Conservation (phyloP, 1,284 basidiomycete species). For the Ceratobasidium sp. region DNA sequence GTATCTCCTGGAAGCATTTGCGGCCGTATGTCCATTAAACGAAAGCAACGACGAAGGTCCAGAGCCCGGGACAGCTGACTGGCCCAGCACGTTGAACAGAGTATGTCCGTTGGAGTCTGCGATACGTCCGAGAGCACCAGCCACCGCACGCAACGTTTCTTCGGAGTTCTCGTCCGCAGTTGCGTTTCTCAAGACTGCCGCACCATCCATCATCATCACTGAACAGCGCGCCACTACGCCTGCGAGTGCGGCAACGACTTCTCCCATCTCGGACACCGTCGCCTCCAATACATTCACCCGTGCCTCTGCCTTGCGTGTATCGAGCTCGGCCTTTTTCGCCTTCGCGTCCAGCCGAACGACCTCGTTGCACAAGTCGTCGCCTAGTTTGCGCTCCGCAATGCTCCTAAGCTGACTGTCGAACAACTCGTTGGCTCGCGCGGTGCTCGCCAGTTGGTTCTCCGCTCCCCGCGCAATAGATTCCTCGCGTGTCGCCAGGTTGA, state of each 20-base stretch:
- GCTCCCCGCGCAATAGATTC: conserved; percentile 69
- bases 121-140: conserved; percentile 60
- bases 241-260: conserved; percentile 70
- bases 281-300: conserved; percentile 71
- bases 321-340: conserved; percentile 73
- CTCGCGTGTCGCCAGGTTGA: conserved; percentile 71
- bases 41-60: conserved; percentile 56
- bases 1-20: conserved; percentile 30
- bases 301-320: conserved; percentile 70
- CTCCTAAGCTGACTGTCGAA: conserved; percentile 84
- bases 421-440: conserved; percentile 77
- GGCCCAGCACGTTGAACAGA: conserved; percentile 69
- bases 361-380: conserved; percentile 75
- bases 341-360: conserved; percentile 76
- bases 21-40: conserved; percentile 43
- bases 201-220: conserved; percentile 72
- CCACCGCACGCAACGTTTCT: conserved; percentile 56
- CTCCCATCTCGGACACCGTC: conserved; percentile 69
- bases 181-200: conserved; percentile 60
- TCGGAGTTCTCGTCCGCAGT: conserved; percentile 49
- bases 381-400: conserved; percentile 77
- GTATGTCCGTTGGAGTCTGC: conserved; percentile 71
- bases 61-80: conserved; percentile 65
- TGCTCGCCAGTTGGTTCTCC: conserved; percentile 67
- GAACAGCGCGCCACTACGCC: conserved; percentile 83